Evolutionary conservation across 31 red algal species (phyloP), one percentile per base, ranked within the genome.

Genomic region (Asparagopsis taxiformis): DNA sequence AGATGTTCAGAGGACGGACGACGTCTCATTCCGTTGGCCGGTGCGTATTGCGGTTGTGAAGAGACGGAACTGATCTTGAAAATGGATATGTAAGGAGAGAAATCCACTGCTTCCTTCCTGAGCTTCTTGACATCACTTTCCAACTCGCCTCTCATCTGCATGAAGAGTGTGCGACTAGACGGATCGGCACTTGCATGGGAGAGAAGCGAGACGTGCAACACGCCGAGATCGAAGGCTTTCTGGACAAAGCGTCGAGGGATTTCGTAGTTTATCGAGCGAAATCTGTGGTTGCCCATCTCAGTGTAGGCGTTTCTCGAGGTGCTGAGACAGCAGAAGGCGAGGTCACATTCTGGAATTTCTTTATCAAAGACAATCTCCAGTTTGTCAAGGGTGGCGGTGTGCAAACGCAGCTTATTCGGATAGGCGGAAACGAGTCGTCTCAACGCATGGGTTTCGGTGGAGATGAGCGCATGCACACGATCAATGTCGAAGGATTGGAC

Each of bases 181-280:
- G n/a, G 15, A 57, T 80, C 77, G 30, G 77, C 63, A n/a, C 70
- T 80, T 17, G 52, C 10, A 20, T 80, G 77, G 2, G 77, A 80
- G 31, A 80, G 33, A 19, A 80, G 13, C 5, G 64, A 36, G 10
- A 80, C 24, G 41, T 68, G 46, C 23, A 80, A 50, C 2, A 80
- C 77, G 22, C 77, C 77, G 1, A 80, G 35, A 26, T 68, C 65
- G 37, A 80, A 80, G 63, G 70, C 70, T 36, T 68, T 57, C 4
- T 41, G 24, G 31, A 80, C 55, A 33, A 80, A 80, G 11, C 55
- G 62, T 34, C 22, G 26, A 1, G 77, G 77, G 17, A 32, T 64
- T 7, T 68, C 24, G 26, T 31, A 59, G 54, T 80, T 80, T 32
- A 62, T 22, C 7, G 46, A 5, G 31, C 53, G 62, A 44, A 80